phyloP scores from a whole-genome alignment of 2,329 filamentous ascomycete genomes.

The Lasiodiplodia hormozganensis region DNA sequence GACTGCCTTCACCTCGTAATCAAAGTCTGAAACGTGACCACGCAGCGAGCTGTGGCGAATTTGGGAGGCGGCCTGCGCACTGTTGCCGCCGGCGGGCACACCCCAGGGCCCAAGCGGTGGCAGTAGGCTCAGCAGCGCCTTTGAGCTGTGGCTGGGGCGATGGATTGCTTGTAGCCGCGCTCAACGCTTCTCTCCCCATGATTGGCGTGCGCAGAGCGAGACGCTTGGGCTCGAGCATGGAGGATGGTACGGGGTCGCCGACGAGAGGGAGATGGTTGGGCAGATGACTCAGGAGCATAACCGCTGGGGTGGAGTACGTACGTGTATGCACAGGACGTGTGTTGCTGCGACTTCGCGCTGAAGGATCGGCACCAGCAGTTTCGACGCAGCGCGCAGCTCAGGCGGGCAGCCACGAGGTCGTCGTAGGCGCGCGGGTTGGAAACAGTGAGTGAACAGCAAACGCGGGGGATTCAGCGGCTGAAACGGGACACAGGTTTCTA shows the following conservation, averaged over 20 bases:
- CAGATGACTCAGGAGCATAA: neutral
- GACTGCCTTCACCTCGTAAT: neutral
- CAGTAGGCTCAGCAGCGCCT: neutral
- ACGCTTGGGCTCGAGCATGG: slow-evolving; percentile 1
- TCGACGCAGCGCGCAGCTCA: neutral
- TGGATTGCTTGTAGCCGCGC: neutral
- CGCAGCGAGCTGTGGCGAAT: neutral
- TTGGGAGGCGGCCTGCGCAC: neutral
- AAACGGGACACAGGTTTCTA: neutral
- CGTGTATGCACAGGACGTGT: neutral
- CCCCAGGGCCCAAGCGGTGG: neutral
- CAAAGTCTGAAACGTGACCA: neutral
- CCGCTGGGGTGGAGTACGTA: neutral
- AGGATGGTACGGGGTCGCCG: neutral
- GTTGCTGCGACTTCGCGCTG: neutral
- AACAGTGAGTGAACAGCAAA: neutral
- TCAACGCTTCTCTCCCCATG: neutral
- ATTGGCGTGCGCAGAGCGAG: neutral
- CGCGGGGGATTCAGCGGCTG: neutral
- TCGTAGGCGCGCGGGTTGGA: neutral
- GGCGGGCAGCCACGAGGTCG: neutral
- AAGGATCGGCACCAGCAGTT: neutral
- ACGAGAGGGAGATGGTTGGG: neutral
- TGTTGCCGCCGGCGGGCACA: neutral
- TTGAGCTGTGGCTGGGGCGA: slow-evolving; percentile 1